These are phyloP conservation scores for Pueraria montana DNA, from an alignment of 306 rosid species.

Conservation along the genomic window DNA sequence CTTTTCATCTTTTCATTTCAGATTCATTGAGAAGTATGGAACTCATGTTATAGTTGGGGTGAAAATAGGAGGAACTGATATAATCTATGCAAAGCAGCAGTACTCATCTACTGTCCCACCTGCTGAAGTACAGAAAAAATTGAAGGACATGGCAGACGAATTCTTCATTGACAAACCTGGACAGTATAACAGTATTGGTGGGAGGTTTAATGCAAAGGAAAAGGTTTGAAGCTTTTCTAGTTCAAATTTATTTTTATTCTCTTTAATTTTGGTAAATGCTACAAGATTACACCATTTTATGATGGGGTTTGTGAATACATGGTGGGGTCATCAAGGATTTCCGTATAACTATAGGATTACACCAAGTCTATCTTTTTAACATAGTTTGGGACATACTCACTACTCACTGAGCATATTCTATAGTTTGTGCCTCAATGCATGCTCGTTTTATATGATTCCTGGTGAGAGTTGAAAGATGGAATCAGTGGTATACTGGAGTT, in stretches of 20 bases:
- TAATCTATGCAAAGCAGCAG: slow-evolving; percentile 74
- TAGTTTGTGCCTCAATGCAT: not conserved
- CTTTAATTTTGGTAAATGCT: slow-evolving; percentile 3
- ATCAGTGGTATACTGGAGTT: not conserved
- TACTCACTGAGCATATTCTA: no score
- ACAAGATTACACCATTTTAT: slow-evolving; percentile 2
- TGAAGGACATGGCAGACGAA: slow-evolving; percentile 80
- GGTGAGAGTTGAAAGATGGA: slow-evolving; percentile 11
- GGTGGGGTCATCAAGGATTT: not conserved
- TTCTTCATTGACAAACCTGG: slow-evolving; percentile 57
- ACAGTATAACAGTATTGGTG: slow-evolving; percentile 31
- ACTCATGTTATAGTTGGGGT: slow-evolving; percentile 84
- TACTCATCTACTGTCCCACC: slow-evolving; percentile 78
- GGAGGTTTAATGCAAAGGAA: slow-evolving; percentile 50
- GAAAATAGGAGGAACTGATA: slow-evolving; percentile 84
- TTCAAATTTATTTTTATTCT: slow-evolving; percentile 36
- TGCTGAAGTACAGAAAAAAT: slow-evolving; percentile 68
- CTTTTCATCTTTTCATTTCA: slow-evolving; percentile 47
- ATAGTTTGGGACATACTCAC: no score
- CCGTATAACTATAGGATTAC: no score
- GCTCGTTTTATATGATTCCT: not conserved
- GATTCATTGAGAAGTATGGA: slow-evolving; percentile 81
- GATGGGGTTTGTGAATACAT: not conserved
- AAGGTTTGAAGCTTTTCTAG: slow-evolving; percentile 52
- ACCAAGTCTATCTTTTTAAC: no score